A percentile compares a stretch with the other conserved stretches of the same genome.
phyloP scores from a whole-genome alignment of 164 flowering plant genomes.

The Vitis vinifera region DNA sequence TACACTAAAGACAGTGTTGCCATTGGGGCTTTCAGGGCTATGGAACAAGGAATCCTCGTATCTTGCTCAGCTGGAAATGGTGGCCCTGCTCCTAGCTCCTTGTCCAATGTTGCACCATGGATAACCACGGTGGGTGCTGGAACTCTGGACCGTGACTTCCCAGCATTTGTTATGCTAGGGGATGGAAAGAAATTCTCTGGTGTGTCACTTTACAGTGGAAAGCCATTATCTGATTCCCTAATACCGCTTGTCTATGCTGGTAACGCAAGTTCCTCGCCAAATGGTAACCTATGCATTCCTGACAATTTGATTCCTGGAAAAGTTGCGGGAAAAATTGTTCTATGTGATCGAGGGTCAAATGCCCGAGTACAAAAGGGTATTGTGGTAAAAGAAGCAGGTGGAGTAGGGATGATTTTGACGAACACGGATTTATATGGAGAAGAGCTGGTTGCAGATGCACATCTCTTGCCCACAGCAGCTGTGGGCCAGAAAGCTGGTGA shows the following conservation, averaged over 20 bases:
- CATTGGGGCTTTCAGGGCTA: conserved; percentile 74
- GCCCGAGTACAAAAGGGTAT: conserved; percentile 64
- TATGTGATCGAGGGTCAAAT: conserved; percentile 73
- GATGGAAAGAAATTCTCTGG: conserved; percentile 65
- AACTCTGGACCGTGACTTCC: conserved; percentile 89
- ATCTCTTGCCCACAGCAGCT: conserved; percentile 61
- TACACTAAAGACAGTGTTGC: conserved; percentile 63
- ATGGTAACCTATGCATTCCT: conserved; percentile 55
- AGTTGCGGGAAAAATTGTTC: conserved; percentile 78
- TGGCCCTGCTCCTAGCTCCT: conserved; percentile 50
- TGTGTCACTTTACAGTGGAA: conserved; percentile 65
- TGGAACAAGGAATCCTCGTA: conserved; percentile 64
- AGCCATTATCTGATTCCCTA: conserved; percentile 26
- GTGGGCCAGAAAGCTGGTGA: conserved; percentile 60
- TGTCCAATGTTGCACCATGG: conserved; percentile 94
- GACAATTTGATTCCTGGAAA: conserved; percentile 50
- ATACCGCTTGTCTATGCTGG: conserved; percentile 62
- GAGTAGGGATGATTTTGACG: conserved; percentile 74
- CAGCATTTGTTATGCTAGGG: conserved; percentile 59
- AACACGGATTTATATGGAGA: conserved; percentile 70
- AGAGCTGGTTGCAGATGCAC: conserved; percentile 79
- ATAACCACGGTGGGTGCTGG: conserved; percentile 89
- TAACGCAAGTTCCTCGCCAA: conserved; percentile 45
- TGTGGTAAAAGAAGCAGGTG: conserved; percentile 81
- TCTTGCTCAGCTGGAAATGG: conserved; percentile 91